Evolutionary conservation across 345 rosid genomes (phyloP), one percentile per base, ranked within the genome.

Genomic region (Populus pruinosa): DNA sequence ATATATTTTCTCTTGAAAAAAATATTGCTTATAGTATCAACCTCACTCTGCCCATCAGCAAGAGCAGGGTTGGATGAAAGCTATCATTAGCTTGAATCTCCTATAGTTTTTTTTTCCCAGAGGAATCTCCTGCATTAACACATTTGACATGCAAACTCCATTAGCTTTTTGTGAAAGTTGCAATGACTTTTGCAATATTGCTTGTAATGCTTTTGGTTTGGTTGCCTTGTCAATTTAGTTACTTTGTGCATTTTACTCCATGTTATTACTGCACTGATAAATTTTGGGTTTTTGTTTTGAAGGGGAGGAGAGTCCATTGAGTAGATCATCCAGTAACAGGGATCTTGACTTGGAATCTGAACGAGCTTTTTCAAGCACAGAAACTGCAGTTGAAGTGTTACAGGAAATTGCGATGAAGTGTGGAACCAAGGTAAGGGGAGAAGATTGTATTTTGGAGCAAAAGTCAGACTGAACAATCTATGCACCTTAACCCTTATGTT

Each of bases 361-460:
- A 80, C 90, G 86, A 77, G 84, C 74, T 83, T 87, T 83, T 83
- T 59, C 89, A 75, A 80, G 67, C 81, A 87, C 85, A 70, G 97
- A 93, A 82, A 83, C 87, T 80, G 83, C 94, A 9, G 90, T 85
- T 70, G 86, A 72, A 70, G 90, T 81, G 64, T 82, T 96, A 77
- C 94, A 86, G 78, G 93, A 85, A 62, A 94, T 96, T 86, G 98
- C 98, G 36, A 80, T 75, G 79, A 92, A 89, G 83, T 92, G 94
- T 83, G 97, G 98, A 82, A 63, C 93, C 72, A 96, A 91, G 97
- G 99, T 94, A 88, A 62, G 33, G 17, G 25, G 55, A 67, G 69
- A 10, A 18, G 39, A 3, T 43, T 63, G 23, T 38, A n/a, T 69
- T 44, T 59, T 31, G 17, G 33, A 29, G 55, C 17, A 21, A 50